Conservation (phyloP, 2,329 filamentous ascomycete genomes). For the Cladosporium colombiae region DNA sequence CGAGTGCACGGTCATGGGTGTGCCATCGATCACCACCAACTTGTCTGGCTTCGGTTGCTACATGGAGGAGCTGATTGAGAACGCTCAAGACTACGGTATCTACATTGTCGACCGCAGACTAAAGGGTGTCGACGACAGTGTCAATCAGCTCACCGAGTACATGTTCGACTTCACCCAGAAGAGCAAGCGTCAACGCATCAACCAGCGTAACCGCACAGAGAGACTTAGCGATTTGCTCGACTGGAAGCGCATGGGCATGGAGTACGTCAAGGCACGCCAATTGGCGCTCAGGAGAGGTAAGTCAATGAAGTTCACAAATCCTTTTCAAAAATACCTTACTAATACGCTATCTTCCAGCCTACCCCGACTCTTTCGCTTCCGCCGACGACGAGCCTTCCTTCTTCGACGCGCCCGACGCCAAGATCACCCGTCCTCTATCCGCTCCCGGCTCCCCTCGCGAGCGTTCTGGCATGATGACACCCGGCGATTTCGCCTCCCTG, state of each 20-base stretch:
- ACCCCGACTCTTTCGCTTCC: constrained; percentile 78
- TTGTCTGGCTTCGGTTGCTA: constrained; percentile 97
- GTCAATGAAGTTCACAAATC: background rate
- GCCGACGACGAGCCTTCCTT: constrained; percentile 77
- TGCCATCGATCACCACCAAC: constrained; percentile 97
- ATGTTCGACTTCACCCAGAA: constrained; percentile 96
- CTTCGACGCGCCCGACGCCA: constrained; percentile 82
- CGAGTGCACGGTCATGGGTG: constrained; percentile 98
- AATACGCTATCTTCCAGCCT: constrained; percentile 55
- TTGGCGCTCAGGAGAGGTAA: constrained; percentile 75
- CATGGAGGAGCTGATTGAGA: constrained; percentile 99
- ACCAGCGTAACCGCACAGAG: constrained; percentile 96
- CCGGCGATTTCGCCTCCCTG: constrained; percentile 93
- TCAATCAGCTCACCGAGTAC: constrained; percentile 87
- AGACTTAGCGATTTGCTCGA: constrained; percentile 91
- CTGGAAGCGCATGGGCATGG: constrained; percentile 99
- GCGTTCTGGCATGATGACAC: constrained; percentile 96
- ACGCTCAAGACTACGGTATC: constrained; percentile 96
- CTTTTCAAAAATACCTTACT: background rate
- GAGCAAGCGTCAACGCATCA: constrained; percentile 94
- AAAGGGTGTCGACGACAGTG: constrained; percentile 95
- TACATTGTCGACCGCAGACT: constrained; percentile 95
- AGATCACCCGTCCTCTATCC: constrained; percentile 91
- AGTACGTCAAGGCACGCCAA: constrained; percentile 97
- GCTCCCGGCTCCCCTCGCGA: constrained; percentile 91